These are phyloP conservation scores for Lepiota venenata DNA, from an alignment of 768 basidiomycete species.

Conservation along the genomic window DNA sequence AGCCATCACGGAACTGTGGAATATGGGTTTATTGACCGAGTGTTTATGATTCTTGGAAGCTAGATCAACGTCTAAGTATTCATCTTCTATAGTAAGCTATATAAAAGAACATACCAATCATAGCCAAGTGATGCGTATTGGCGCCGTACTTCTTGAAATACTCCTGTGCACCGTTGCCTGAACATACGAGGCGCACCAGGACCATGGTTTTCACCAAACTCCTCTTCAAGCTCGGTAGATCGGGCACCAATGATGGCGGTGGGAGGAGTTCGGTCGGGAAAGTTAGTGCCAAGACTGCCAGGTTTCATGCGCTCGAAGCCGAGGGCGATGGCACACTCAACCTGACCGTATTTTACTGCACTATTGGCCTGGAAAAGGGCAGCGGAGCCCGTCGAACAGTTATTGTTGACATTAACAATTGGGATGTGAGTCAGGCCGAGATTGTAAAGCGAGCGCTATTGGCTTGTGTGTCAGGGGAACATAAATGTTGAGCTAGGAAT, in stretches of 20 bases:
- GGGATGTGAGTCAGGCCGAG: slow-evolving; percentile 84
- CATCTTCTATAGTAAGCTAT: background rate
- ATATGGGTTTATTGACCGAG: slow-evolving; percentile 79
- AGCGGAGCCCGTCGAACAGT: slow-evolving; percentile 79
- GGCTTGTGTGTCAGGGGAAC: slow-evolving; percentile 1
- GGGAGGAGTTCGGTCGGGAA: slow-evolving; percentile 51
- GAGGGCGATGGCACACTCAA: slow-evolving; percentile 74
- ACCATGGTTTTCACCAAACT: slow-evolving; percentile 61
- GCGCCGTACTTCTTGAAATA: slow-evolving; percentile 77
- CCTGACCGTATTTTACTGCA: slow-evolving; percentile 64
- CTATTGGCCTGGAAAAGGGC: slow-evolving; percentile 75
- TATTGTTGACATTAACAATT: slow-evolving; percentile 85
- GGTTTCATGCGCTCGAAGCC: slow-evolving; percentile 86
- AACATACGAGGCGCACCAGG: slow-evolving; percentile 75
- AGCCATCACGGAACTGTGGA: slow-evolving; percentile 81
- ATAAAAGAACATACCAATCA: slow-evolving; percentile 54
- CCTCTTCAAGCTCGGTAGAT: slow-evolving; percentile 44
- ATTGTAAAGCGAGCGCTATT: slow-evolving; percentile 73
- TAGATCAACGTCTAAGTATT: slow-evolving; percentile 20
- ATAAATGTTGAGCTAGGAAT: background rate
- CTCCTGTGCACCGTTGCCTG: slow-evolving; percentile 68
- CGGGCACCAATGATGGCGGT: slow-evolving; percentile 40
- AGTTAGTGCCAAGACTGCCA: slow-evolving; percentile 67
- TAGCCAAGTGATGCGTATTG: slow-evolving; percentile 61
- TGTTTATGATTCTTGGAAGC: slow-evolving; percentile 85